phyloP scores from a whole-genome alignment of 805 yeast genomes.

The Hanseniaspora hatyaiensis region DNA sequence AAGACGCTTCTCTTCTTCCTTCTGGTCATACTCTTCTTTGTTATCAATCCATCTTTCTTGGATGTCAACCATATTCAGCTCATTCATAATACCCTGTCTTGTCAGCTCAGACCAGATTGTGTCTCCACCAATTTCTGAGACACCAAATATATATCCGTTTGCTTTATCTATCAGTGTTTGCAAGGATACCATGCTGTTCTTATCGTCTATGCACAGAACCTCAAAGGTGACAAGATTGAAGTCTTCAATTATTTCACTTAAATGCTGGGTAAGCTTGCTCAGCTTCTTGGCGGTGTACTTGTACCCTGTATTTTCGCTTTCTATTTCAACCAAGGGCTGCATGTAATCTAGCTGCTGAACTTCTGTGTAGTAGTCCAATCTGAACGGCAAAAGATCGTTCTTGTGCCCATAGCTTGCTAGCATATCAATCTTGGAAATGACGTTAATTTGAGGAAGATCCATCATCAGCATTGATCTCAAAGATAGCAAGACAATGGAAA shows the following conservation, averaged over 20 bases:
- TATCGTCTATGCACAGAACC: slow-evolving; percentile 83
- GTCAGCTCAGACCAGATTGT: slow-evolving; percentile 94
- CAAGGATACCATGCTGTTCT: slow-evolving; percentile 76
- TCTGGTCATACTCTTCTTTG: slow-evolving; percentile 63
- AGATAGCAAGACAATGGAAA: slow-evolving; percentile 68
- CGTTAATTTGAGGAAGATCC: slow-evolving; percentile 87
- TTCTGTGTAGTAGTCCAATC: slow-evolving; percentile 77
- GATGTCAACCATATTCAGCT: slow-evolving; percentile 41
- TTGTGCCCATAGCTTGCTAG: slow-evolving; percentile 53
- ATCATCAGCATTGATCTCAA: slow-evolving; percentile 85
- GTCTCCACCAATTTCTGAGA: slow-evolving; percentile 94
- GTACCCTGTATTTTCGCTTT: slow-evolving; percentile 37
- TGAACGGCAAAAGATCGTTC: slow-evolving; percentile 51
- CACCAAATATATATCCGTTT: slow-evolving; percentile 84
- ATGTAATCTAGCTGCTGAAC: slow-evolving; percentile 71
- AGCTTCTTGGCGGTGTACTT: slow-evolving; percentile 49
- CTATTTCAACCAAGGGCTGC: slow-evolving; percentile 57
- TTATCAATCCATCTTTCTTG: slow-evolving; percentile 94
- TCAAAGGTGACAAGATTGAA: slow-evolving; percentile 79
- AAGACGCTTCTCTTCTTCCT: slow-evolving; percentile 39
- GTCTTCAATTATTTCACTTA: slow-evolving; percentile 76
- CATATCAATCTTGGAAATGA: slow-evolving; percentile 80
- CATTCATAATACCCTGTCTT: slow-evolving; percentile 43
- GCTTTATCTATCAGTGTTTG: slow-evolving; percentile 76
- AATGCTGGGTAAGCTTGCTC: slow-evolving; percentile 57